Evolutionary conservation across 2,329 filamentous ascomycete genomes (phyloP).

Genomic region (Penicillium hesseltinei): DNA sequence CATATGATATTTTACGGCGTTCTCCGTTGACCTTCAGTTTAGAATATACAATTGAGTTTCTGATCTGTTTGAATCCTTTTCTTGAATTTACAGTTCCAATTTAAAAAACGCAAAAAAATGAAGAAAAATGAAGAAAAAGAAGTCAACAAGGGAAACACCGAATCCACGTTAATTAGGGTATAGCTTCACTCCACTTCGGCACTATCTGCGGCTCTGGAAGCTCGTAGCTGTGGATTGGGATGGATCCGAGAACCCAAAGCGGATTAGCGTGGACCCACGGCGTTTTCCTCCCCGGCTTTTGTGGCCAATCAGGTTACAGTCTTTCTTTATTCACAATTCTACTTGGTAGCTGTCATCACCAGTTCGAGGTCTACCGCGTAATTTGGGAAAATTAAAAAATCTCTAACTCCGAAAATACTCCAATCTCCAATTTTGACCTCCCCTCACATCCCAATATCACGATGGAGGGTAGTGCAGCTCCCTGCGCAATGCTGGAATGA

Average conservation of each 20-base stretch:
- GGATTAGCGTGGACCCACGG: slow-evolving; percentile 7
- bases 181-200: slow-evolving; percentile 22
- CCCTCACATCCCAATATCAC: background rate
- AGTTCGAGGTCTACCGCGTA: slow-evolving; percentile 23
- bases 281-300: slow-evolving; percentile 19
- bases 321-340: slow-evolving; percentile 3
- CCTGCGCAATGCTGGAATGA: slow-evolving; percentile 7
- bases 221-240: slow-evolving; percentile 21
- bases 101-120: background rate
- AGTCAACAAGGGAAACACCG: slow-evolving; percentile 1
- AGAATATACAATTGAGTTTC: background rate
- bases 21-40: background rate
- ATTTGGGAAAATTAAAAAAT: slow-evolving; percentile 3
- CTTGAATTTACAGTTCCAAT: background rate
- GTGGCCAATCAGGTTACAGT: slow-evolving; percentile 13
- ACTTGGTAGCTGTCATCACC: slow-evolving; percentile 7
- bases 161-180: background rate
- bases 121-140: background rate
- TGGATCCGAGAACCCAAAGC: accelerated
- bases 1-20: background rate
- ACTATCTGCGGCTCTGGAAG: slow-evolving; percentile 28
- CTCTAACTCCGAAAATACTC: background rate
- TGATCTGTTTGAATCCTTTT: background rate
- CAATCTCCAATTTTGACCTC: background rate
- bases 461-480: background rate